Conservation (phyloP, 495 filamentous ascomycete species). For the Clohesyomyces aquaticus region DNA sequence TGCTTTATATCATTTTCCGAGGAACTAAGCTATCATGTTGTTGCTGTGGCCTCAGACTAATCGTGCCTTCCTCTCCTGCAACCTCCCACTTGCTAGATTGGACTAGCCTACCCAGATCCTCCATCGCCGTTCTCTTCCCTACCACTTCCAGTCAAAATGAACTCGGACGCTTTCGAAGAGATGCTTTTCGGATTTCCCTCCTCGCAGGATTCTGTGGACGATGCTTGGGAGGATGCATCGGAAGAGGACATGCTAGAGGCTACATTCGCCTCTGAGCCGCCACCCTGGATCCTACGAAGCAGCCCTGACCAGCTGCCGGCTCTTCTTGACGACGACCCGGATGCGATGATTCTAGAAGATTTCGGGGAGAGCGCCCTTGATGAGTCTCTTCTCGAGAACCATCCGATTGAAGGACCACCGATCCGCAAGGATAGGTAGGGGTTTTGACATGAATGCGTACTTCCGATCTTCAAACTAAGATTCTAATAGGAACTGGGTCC, state of each 20-base stretch:
- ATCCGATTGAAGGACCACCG: not conserved
- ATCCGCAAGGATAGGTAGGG: slow-evolving; percentile 10
- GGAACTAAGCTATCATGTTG: not conserved
- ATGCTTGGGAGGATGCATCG: slow-evolving; percentile 7
- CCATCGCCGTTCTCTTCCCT: not conserved
- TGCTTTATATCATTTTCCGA: no score
- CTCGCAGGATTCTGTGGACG: slow-evolving; percentile 39
- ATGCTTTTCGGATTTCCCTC: slow-evolving; percentile 39
- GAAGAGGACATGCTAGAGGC: slow-evolving; percentile 27
- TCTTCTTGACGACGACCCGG: not conserved
- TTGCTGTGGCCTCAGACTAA: not conserved
- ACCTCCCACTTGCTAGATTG: not conserved
- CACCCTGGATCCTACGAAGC: not conserved
- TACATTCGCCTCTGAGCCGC: not conserved
- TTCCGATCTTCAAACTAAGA: not conserved
- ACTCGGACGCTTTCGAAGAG: slow-evolving; percentile 38
- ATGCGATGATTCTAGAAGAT: slow-evolving; percentile 8
- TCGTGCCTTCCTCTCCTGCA: not conserved
- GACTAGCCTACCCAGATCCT: not conserved
- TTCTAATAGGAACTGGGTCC: slow-evolving; percentile 43
- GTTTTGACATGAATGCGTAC: no score
- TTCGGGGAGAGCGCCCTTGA: not conserved
- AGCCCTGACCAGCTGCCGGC: slow-evolving; percentile 5
- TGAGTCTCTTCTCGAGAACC: not conserved
- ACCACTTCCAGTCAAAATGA: not conserved